These are phyloP conservation scores for Vigna nakashimae DNA, from an alignment of 306 rosid genomes.

Conservation along the genomic window DNA sequence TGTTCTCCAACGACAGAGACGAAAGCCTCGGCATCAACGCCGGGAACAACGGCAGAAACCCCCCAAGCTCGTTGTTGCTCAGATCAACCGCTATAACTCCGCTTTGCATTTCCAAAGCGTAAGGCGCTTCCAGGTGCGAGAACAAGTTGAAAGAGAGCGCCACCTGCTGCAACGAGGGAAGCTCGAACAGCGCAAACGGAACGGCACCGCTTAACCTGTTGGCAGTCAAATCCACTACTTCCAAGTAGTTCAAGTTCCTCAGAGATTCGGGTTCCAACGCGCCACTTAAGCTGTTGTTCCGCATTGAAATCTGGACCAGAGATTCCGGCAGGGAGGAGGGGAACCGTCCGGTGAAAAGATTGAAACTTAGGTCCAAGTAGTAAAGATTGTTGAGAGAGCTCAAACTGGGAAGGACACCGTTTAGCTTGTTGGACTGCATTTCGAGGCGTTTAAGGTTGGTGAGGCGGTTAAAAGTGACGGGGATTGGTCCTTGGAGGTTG, in stretches of 20 bases:
- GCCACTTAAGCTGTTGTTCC: slow-evolving; percentile 72
- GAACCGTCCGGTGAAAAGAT: slow-evolving; percentile 53
- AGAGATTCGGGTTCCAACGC: slow-evolving; percentile 43
- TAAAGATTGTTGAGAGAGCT: slow-evolving; percentile 51
- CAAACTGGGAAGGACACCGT: slow-evolving; percentile 62
- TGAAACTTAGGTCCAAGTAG: slow-evolving; percentile 66
- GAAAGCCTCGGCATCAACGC: slow-evolving; percentile 75
- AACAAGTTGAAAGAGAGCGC: slow-evolving; percentile 71
- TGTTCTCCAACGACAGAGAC: slow-evolving; percentile 77
- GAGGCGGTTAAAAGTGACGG: slow-evolving; percentile 50
- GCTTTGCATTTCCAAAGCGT: slow-evolving; percentile 34
- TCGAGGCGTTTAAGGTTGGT: slow-evolving; percentile 62
- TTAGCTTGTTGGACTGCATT: slow-evolving; percentile 63
- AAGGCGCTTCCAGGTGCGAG: slow-evolving; percentile 52
- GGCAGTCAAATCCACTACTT: slow-evolving; percentile 73
- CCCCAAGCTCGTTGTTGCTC: slow-evolving; percentile 66
- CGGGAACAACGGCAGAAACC: slow-evolving; percentile 66
- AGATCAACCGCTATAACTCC: slow-evolving; percentile 74
- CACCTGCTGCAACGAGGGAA: slow-evolving; percentile 75
- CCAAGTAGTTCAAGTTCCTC: slow-evolving; percentile 44
- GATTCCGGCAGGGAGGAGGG: slow-evolving; percentile 60
- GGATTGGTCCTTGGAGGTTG: slow-evolving; percentile 61
- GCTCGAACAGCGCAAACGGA: slow-evolving; percentile 60
- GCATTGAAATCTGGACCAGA: slow-evolving; percentile 62
- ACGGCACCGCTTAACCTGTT: slow-evolving; percentile 62